Base-by-base conservation (phyloP, 1,139 yeast species). In the Magnusiomyces ingens region DNA sequence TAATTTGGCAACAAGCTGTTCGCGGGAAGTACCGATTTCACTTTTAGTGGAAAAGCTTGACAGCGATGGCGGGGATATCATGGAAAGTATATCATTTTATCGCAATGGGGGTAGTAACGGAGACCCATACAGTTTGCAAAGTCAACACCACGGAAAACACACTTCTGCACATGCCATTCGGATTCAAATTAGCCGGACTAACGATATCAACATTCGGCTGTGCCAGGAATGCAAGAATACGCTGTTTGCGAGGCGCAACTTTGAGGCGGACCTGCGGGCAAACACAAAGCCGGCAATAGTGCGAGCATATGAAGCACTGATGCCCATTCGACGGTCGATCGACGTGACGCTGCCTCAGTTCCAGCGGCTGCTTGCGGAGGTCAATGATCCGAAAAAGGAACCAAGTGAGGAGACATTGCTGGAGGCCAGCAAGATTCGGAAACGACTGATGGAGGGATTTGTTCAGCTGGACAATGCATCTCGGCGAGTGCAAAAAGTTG, bases 201-300 rank as follows among this genome's bases (percentile, higher is more conserved):
- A 64, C 45, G 63, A 64, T 17, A 60, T 70, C 18, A 56, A 67
- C 38, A 61, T 82, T 1, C 66, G 96, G 49, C 70, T 90, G 44
- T 91, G 97, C 67, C 70, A 75, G 1, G 71, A 75, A 50, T 91
- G 98, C 70, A 84, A 86, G 55, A 75, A 81, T 59, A 71, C 74
- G 1, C 68, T 90, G 21, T 79, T 87, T 55, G 74, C 77, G 47
- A 80, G 77, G 47, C 76, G 81, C 62, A 80, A 82, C 57, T 74
- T 78, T 59, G 57, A 62, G n/a, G 67, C 67, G 26, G 83, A 79
- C 48, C 41, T 68, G 36, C 49, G 55, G n/a, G 52, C 46, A 2
- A 59, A 60, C 18, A 8, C 50, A 52, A 18, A 56, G 58, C 3
- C 59, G 56, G 35, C 66, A 74, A 1, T 59, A 54, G 17, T 55